A percentile compares a stretch with the other conserved stretches of the same genome.
phyloP scores from a whole-genome alignment of 2,329 filamentous ascomycete species.

The Nemania sp. region DNA sequence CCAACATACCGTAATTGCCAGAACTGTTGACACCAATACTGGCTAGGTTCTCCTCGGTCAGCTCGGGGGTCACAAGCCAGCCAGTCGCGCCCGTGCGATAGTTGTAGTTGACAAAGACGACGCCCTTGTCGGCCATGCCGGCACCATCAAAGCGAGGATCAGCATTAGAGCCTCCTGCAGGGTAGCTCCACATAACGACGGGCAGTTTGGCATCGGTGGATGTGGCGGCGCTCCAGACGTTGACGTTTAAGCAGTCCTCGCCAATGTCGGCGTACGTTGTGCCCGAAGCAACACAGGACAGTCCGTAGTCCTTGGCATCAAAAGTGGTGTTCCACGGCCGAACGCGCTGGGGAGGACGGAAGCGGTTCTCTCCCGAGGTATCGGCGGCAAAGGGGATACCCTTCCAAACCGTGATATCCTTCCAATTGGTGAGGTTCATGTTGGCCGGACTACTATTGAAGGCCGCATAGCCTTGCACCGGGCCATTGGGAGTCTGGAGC shows the following conservation, averaged over 20 bases:
- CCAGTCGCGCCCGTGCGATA: slow-evolving; percentile 31
- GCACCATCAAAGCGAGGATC: slow-evolving; percentile 42
- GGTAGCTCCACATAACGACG: slow-evolving; percentile 47
- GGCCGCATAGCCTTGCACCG: slow-evolving; percentile 40
- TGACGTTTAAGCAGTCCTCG: slow-evolving; percentile 53
- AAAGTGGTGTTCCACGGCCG: slow-evolving; percentile 41
- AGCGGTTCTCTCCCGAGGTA: slow-evolving; percentile 26
- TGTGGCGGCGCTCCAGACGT: slow-evolving; percentile 51
- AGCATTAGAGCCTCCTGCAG: slow-evolving; percentile 33
- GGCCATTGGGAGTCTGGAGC: slow-evolving; percentile 37
- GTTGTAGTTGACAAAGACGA: slow-evolving; percentile 35
- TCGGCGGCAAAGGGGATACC: slow-evolving; percentile 31
- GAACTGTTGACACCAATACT: slow-evolving; percentile 37
- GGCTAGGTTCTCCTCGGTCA: slow-evolving; percentile 37
- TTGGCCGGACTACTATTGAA: slow-evolving; percentile 40
- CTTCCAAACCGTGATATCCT: slow-evolving; percentile 30
- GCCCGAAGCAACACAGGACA: slow-evolving; percentile 28
- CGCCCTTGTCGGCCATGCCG: slow-evolving; percentile 39
- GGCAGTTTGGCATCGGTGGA: slow-evolving; percentile 46
- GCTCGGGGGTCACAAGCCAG: slow-evolving; percentile 36
- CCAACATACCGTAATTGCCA: slow-evolving; percentile 15
- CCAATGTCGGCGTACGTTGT: slow-evolving; percentile 35
- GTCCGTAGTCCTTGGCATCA: slow-evolving; percentile 37
- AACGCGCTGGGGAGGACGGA: slow-evolving; percentile 24
- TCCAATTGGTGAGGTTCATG: slow-evolving; percentile 37